Percentiles rank a stretch among this genome's conserved stretches.
phyloP scores from a whole-genome alignment of 371 early-diverging fungal genomes.

The Mortierella sp. region DNA sequence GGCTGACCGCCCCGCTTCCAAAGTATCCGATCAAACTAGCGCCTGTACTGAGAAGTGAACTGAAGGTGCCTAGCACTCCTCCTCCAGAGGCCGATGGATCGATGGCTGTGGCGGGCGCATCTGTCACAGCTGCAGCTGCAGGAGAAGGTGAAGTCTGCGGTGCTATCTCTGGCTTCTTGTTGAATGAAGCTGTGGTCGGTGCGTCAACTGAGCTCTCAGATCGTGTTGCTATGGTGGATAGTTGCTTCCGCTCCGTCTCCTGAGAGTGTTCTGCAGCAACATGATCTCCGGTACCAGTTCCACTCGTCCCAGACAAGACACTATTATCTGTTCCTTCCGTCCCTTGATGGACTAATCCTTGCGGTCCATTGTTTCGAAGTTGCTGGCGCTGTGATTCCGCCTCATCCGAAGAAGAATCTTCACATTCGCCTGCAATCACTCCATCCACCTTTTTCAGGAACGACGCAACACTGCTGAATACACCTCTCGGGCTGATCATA shows the following conservation, averaged over 20 bases:
- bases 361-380: constrained; percentile 7
- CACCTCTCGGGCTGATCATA: constrained; percentile 22
- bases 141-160: too few relatives aligned
- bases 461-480: constrained; percentile 31
- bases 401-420: constrained; percentile 26
- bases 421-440: constrained; percentile 31
- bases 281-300: neutral
- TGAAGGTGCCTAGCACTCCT: constrained; percentile 17
- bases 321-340: neutral
- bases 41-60: constrained; percentile 38
- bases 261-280: neutral
- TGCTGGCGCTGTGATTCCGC: constrained; percentile 13
- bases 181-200: neutral
- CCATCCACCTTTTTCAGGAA: constrained; percentile 38
- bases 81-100: constrained; percentile 14
- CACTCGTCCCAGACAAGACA: neutral
- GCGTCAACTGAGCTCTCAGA: neutral
- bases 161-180: neutral
- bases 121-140: neutral
- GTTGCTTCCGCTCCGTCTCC: too few relatives aligned
- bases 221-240: too few relatives aligned
- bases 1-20: constrained; percentile 7
- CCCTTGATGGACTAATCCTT: constrained; percentile 1
- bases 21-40: constrained; percentile 41
- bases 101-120: too few relatives aligned